A percentile compares a stretch with the other conserved stretches of the same genome.
phyloP scores from a whole-genome alignment of 768 basidiomycete genomes.

The Neoboletus magnificus region DNA sequence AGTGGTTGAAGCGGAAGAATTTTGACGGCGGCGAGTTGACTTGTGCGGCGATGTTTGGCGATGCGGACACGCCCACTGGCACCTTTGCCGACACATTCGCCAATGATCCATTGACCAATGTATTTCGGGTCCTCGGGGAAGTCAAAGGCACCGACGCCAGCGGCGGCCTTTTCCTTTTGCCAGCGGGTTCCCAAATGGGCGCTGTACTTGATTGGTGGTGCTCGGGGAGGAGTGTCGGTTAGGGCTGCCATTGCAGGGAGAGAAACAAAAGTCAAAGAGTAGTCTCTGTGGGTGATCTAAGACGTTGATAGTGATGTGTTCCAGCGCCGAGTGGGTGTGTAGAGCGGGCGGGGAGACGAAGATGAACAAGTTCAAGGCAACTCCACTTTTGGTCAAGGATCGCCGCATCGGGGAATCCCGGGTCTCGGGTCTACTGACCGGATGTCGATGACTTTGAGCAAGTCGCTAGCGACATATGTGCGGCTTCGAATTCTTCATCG shows the following conservation, averaged over 20 bases:
- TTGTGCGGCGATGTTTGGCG: conserved; percentile 79
- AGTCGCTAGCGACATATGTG: background rate
- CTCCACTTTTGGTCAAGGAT: background rate
- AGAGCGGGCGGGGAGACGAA: conserved; percentile 10
- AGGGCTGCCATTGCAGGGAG: conserved; percentile 25
- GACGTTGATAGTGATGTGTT: conserved; percentile 15
- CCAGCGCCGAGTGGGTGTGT: background rate
- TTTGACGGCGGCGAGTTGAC: conserved; percentile 93
- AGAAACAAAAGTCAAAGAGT: background rate
- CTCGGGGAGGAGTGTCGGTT: conserved; percentile 58
- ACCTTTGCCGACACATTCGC: conserved; percentile 92
- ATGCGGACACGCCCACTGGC: conserved; percentile 94
- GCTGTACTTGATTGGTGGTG: conserved; percentile 68
- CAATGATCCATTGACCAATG: conserved; percentile 91
- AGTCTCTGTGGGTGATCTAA: conserved; percentile 15
- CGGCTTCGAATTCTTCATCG: background rate
- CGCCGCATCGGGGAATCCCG: background rate
- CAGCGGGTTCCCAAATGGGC: conserved; percentile 77
- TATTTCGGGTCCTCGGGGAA: conserved; percentile 79
- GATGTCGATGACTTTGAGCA: too few relatives aligned
- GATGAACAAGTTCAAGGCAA: background rate
- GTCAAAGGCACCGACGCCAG: conserved; percentile 71
- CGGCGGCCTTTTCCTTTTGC: conserved; percentile 84
- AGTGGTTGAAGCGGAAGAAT: conserved; percentile 85
- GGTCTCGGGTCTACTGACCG: background rate